A percentile compares a stretch with the other conserved stretches of the same genome.
Conservation (phyloP, 2,329 filamentous ascomycete species). For the Apiospora phragmitis region DNA sequence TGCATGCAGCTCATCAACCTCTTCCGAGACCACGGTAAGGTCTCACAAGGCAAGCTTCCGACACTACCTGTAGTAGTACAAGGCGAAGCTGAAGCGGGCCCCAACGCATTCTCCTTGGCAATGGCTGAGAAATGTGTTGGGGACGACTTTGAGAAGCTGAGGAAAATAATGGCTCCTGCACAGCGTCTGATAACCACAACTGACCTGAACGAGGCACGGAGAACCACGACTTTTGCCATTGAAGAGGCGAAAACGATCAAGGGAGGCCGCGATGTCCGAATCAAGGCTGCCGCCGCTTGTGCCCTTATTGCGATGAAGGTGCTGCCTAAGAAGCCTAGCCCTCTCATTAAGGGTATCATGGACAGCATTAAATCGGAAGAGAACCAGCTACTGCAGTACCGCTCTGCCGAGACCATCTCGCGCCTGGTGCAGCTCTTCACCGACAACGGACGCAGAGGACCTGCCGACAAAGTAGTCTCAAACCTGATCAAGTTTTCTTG, state of each 20-base stretch:
- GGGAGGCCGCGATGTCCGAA: conserved; percentile 78
- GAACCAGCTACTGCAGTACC: conserved; percentile 81
- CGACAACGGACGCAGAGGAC: conserved; percentile 73
- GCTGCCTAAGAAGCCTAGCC: conserved; percentile 89
- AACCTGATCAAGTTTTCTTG: conserved; percentile 98
- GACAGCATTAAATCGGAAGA: conserved; percentile 96
- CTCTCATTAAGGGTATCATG: conserved; percentile 96
- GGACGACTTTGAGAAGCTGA: conserved; percentile 84
- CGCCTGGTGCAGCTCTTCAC: conserved; percentile 85
- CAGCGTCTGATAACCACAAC: conserved; percentile 83
- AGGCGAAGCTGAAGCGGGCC: conserved; percentile 87
- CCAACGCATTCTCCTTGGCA: conserved; percentile 84
- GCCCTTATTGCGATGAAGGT: conserved; percentile 85
- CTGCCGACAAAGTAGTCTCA: conserved; percentile 92
- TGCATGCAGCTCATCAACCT: conserved; percentile 87
- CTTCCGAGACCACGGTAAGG: conserved; percentile 88
- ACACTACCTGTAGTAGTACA: conserved; percentile 88
- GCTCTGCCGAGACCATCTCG: conserved; percentile 83
- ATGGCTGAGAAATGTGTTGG: conserved; percentile 87
- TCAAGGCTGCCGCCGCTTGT: conserved; percentile 83
- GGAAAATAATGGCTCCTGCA: conserved; percentile 84
- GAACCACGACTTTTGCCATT: conserved; percentile 70
- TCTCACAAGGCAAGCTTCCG: conserved; percentile 73
- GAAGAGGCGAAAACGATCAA: conserved; percentile 79
- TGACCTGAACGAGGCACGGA: conserved; percentile 75